phyloP scores from a whole-genome alignment of 2,329 filamentous ascomycete genomes.

The Ceratocystis eucalypticola region DNA sequence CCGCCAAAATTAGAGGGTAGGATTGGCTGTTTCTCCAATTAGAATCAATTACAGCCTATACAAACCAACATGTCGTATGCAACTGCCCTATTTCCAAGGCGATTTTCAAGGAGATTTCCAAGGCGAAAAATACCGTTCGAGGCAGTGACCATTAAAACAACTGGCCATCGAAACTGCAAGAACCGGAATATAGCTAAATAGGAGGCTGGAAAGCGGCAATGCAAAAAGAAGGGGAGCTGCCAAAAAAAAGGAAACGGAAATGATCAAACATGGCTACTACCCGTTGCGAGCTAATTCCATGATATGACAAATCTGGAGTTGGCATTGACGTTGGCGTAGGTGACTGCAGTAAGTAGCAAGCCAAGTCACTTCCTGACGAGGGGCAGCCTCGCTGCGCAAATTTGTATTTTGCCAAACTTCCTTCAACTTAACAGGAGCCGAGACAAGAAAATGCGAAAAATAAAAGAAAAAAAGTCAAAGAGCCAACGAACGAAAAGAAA shows the following conservation, averaged over 20 bases:
- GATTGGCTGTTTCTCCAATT: slow-evolving; percentile 6
- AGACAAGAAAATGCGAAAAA: background rate
- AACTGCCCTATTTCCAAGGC: background rate
- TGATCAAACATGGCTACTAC: background rate
- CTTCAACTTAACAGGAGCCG: background rate
- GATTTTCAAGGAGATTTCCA: background rate
- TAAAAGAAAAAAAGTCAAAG: background rate
- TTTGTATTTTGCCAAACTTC: background rate
- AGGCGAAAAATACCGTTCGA: background rate
- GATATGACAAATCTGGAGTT: background rate
- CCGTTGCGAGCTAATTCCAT: background rate
- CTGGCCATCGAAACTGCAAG: background rate
- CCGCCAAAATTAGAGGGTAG: background rate
- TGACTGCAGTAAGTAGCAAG: background rate
- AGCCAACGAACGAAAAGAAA: background rate
- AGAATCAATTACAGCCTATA: background rate
- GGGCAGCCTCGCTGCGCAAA: too few relatives aligned
- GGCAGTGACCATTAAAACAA: background rate
- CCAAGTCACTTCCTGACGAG: too few relatives aligned
- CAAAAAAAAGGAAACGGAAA: background rate
- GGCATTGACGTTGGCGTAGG: background rate
- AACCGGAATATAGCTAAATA: background rate
- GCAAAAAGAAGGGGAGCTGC: background rate
- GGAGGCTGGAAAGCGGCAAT: background rate
- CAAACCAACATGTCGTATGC: background rate